These are phyloP conservation scores for Thoreauomyces humboldtii DNA, from an alignment of 192 early-diverging fungal genomes.

Conservation along the genomic window DNA sequence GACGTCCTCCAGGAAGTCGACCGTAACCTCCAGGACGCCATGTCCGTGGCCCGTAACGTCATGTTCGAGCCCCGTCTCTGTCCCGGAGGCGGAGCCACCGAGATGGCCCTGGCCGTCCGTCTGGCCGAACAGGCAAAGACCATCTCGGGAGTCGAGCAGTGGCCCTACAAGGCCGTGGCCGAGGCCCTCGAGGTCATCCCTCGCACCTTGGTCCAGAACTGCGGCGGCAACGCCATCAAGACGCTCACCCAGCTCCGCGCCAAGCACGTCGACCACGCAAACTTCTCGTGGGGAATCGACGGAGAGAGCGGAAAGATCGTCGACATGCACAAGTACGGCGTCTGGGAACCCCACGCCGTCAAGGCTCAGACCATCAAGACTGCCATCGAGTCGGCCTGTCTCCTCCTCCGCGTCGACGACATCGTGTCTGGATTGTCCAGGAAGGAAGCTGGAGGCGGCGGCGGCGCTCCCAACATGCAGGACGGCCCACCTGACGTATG, in stretches of 20 bases:
- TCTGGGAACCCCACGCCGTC: constrained; percentile 99
- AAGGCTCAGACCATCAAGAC: constrained; percentile 99
- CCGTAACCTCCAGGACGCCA: constrained; percentile 98
- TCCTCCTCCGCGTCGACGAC: constrained; percentile 78
- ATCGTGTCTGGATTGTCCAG: constrained; percentile 90
- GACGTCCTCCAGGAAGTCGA: constrained; percentile 98
- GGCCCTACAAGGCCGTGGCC: constrained; percentile 94
- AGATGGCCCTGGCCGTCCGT: constrained; percentile 93
- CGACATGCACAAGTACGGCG: constrained; percentile 96
- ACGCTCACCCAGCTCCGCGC: constrained; percentile 86
- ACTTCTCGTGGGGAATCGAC: constrained; percentile 93
- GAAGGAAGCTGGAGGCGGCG: constrained; percentile 33
- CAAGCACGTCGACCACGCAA: constrained; percentile 81
- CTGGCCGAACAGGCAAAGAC: constrained; percentile 87
- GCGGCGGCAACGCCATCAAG: constrained; percentile 98
- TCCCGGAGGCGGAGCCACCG: constrained; percentile 97
- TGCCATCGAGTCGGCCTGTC: constrained; percentile 81
- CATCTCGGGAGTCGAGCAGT: constrained; percentile 88
- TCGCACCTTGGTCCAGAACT: constrained; percentile 97
- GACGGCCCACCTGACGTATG: constrained; percentile 2
- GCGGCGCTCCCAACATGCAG: constrained; percentile 1
- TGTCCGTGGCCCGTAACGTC: constrained; percentile 97
- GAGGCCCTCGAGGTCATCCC: constrained; percentile 98
- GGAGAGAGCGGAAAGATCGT: constrained; percentile 87
- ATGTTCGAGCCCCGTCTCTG: constrained; percentile 90